Evolutionary conservation across 495 filamentous ascomycete genomes (phyloP).

Genomic region (Bombardia bombarda): DNA sequence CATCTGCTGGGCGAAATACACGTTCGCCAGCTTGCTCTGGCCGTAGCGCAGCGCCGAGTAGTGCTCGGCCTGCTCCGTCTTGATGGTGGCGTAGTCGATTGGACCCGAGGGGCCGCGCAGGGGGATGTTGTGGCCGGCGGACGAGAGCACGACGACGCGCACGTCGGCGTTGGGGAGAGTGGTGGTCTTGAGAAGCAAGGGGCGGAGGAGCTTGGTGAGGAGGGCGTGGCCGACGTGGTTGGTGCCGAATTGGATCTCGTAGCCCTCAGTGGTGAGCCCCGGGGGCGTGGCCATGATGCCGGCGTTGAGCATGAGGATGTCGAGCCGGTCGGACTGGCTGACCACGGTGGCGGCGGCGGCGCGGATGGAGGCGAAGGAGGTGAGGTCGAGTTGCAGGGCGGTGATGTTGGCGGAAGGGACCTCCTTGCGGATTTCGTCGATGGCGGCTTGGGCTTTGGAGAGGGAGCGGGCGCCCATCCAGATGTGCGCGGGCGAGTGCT

Average conservation of each 20-base stretch:
- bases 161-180: conserved; percentile 30
- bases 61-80: conserved; percentile 4
- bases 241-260: conserved; percentile 60
- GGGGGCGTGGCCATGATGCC: conserved; percentile 54
- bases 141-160: conserved; percentile 33
- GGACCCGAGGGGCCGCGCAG: conserved; percentile 27
- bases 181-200: conserved; percentile 37
- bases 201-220: conserved; percentile 53
- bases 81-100: conserved; percentile 32
- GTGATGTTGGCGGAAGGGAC: conserved; percentile 2
- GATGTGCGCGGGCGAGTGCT: conserved; percentile 43
- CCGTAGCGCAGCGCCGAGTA: conserved; percentile 40
- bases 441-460: conserved; percentile 17
- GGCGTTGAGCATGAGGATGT: conserved; percentile 47
- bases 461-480: conserved; percentile 54
- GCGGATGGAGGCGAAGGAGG: conserved; percentile 19
- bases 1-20: conserved; percentile 55
- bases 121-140: conserved; percentile 26
- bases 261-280: conserved; percentile 49
- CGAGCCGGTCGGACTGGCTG: conserved; percentile 22
- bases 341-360: conserved; percentile 14
- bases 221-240: conserved; percentile 64
- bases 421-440: conserved; percentile 5
- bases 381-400: conserved; percentile 28
- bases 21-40: conserved; percentile 62